A percentile compares a stretch with the other conserved stretches of the same genome.
These are phyloP conservation scores for Alternaria brassicae DNA, from an alignment of 2,329 filamentous ascomycete genomes.

Conservation along the genomic window DNA sequence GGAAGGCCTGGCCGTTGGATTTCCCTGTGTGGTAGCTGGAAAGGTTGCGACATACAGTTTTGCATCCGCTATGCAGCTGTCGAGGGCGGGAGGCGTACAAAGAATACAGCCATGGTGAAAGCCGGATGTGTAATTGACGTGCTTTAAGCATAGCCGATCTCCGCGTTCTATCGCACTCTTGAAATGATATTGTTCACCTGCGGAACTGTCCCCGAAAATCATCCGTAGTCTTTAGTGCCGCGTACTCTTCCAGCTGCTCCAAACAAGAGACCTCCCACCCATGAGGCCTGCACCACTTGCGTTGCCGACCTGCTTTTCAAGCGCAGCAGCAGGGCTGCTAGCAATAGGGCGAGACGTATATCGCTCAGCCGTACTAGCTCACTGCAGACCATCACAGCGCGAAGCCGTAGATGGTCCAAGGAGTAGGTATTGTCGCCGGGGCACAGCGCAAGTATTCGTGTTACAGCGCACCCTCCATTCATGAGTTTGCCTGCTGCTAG, in stretches of 20 bases:
- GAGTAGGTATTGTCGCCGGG: no score
- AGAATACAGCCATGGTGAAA: neutral
- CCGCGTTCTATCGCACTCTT: neutral
- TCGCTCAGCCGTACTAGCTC: neutral
- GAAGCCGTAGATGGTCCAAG: fast-evolving
- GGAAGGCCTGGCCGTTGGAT: neutral
- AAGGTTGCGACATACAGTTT: neutral
- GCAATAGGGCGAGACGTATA: neutral
- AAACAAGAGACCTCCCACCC: no score
- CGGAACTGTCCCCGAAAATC: neutral
- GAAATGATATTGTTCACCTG: neutral
- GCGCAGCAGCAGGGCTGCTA: neutral
- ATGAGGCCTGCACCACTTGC: neutral
- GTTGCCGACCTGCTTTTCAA: neutral
- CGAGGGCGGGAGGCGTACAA: neutral
- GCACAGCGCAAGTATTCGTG: no score
- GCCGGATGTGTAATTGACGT: no score
- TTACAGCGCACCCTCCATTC: fast-evolving
- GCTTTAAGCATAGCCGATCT: neutral
- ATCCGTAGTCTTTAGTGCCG: neutral
- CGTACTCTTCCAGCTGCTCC: neutral
- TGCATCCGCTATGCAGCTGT: neutral
- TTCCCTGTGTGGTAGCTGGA: neutral
- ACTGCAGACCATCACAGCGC: neutral
- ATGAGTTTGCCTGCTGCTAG: neutral